Base-by-base conservation (phyloP, 331 rosid genomes). In the Phaseolus coccineus region DNA sequence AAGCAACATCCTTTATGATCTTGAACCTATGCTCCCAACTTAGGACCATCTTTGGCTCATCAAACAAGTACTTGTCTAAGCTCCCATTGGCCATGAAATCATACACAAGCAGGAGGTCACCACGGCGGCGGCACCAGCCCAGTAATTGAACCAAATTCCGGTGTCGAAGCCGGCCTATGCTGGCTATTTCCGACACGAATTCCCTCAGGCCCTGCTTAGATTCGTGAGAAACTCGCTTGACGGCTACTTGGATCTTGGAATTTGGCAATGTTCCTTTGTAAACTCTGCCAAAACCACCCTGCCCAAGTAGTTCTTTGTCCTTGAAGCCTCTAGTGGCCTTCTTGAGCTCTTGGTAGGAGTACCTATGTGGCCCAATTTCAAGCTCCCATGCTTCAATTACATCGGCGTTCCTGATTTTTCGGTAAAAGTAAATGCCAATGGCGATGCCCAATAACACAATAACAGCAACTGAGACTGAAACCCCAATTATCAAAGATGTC, bases 1-100 rank as follows among this genome's bases (percentile, higher is more conserved):
- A 92, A 55, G 97, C 94, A 15, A 92, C 89, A n/a, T 82, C 92
- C 74, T 89, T 90, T 52, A 89, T 85, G 58, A 92, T 85, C 79
- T 81, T 82, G 56, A 87, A 85, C 76, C 97, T 82, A 6, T 89
- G 88, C 10, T 86, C 92, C 97, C 97, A 92, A 74, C 46, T 83
- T 8, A 92, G 59, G 5, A 86, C 53, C 31, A 27, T 11, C 61
- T 80, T 73, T 10, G 92, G 82, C 13, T 86, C 81, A 22, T 90
- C 91, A 68, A 90, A 92, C 64, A 92, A 76, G 71, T 76, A 78
- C 59, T 80, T 82, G 24, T 91, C 97, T 22, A 91, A 69, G 88
- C 94, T 89, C 7, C 92, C 92, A 51, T 89, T 90, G 6, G 84
- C 87, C 97, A 92, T 90, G 75, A 58, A 92, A 27, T 92, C 97